Conservation (phyloP, 2,329 filamentous ascomycete genomes). For the Penicillium sp. region DNA sequence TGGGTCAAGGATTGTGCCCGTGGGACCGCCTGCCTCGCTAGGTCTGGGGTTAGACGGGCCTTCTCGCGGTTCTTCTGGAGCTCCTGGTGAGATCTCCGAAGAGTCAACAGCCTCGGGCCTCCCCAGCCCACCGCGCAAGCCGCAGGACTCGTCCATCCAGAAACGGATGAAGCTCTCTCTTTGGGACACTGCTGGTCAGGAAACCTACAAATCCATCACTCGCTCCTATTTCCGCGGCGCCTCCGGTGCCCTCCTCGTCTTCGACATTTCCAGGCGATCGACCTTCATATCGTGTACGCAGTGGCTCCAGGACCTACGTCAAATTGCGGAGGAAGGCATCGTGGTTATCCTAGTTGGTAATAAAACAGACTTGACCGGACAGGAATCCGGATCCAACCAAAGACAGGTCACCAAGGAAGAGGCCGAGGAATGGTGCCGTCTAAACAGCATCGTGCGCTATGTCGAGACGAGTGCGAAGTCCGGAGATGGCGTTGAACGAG, state of each 20-base stretch:
- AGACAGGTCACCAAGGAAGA: conserved; percentile 77
- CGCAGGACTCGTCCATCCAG: conserved; percentile 41
- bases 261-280: conserved; percentile 80
- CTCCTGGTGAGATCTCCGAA: conserved; percentile 13
- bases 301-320: conserved; percentile 89
- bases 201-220: conserved; percentile 96
- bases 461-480: conserved; percentile 96
- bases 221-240: conserved; percentile 87
- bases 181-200: conserved; percentile 95
- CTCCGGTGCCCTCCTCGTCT: conserved; percentile 76
- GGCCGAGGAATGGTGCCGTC: conserved; percentile 81
- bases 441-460: conserved; percentile 84
- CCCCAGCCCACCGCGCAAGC: conserved; percentile 36
- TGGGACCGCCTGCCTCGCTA: conserved; percentile 72
- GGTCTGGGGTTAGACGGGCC: conserved; percentile 49
- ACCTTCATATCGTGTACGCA: conserved; percentile 86
- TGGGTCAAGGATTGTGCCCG: conserved; percentile 85
- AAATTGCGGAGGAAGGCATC: conserved; percentile 93
- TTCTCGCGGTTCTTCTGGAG: conserved; percentile 7
- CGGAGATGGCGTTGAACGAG: conserved; percentile 86
- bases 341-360: conserved; percentile 94
- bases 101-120: conserved; percentile 25
- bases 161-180: conserved; percentile 90
- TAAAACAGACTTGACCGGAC: conserved; percentile 74
- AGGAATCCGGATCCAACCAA: conserved; percentile 44